Conservation (phyloP, 345 rosid genomes). For the Gynandropsis gynandra region DNA sequence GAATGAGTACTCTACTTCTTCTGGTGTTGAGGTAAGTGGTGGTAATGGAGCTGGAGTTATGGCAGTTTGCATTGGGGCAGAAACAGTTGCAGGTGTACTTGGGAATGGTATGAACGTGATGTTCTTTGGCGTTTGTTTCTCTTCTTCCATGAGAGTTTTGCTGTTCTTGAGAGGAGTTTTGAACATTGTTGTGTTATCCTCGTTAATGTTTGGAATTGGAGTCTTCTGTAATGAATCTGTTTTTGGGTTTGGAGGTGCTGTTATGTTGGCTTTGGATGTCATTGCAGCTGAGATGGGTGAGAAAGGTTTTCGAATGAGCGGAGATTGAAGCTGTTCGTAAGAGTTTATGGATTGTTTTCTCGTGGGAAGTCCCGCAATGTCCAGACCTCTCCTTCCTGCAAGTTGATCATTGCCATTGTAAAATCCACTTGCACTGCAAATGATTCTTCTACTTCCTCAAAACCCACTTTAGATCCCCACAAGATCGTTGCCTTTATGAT, state of each 20-base stretch:
- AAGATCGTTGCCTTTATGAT: too few relatives aligned
- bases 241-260: conserved; percentile 1
- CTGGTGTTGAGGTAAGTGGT: conserved; percentile 14
- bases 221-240: too few relatives aligned
- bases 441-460: too few relatives aligned
- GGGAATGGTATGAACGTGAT: conserved; percentile 43
- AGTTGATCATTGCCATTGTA: not conserved
- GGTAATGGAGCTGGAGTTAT: conserved; percentile 73
- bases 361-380: conserved; percentile 52
- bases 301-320: conserved; percentile 78
- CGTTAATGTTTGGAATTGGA: not conserved
- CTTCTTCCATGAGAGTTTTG: conserved; percentile 37
- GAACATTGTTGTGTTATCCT: conserved; percentile 21
- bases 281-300: conserved; percentile 51
- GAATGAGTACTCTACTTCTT: conserved; percentile 66
- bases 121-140: conserved; percentile 48
- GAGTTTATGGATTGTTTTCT: conserved; percentile 56
- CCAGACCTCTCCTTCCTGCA: conserved; percentile 63
- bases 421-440: too few relatives aligned
- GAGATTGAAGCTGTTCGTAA: conserved; percentile 49
- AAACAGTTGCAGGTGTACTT: conserved; percentile 56
- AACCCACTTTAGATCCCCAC: too few relatives aligned
- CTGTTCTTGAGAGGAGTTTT: conserved; percentile 51
- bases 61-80: conserved; percentile 56
- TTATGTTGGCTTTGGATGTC: conserved; percentile 42